Evolutionary conservation across 306 rosid genomes (phyloP).

Genomic region (Casuarina cunninghamiana): DNA sequence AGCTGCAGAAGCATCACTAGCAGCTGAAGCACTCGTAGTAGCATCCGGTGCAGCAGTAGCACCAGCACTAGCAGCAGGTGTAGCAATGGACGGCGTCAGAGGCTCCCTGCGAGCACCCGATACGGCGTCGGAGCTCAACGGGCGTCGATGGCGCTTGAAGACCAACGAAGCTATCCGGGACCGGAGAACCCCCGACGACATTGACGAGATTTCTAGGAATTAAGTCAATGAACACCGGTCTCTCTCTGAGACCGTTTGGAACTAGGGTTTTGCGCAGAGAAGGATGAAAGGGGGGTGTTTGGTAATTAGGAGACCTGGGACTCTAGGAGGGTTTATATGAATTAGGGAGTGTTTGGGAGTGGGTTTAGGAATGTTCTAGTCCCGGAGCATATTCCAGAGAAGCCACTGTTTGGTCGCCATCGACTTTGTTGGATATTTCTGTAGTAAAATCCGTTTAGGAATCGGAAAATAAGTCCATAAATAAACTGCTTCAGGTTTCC

Average conservation of each 20-base stretch:
- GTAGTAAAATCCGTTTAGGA: no score
- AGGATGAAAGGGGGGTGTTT: conserved; percentile 12
- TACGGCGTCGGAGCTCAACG: conserved; percentile 43
- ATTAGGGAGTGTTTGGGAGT: conserved; percentile 27
- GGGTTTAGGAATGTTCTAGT: conserved; percentile 5
- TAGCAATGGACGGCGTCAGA: conserved; percentile 34
- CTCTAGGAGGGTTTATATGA: neutral
- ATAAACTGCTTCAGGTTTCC: no score
- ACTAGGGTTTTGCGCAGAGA: conserved; percentile 37
- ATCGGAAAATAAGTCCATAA: no score
- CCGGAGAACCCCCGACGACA: conserved; percentile 38
- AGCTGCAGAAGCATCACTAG: neutral
- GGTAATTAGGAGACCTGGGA: neutral
- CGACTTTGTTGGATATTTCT: neutral
- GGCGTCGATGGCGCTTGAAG: conserved; percentile 35
- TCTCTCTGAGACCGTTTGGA: conserved; percentile 18
- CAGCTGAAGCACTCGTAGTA: neutral
- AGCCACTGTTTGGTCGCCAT: neutral
- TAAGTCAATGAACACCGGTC: neutral
- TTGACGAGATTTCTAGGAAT: neutral
- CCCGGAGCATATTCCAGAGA: neutral
- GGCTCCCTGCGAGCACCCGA: conserved; percentile 49
- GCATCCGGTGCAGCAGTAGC: conserved; percentile 22
- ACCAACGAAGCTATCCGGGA: conserved; percentile 33
- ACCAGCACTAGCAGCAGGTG: conserved; percentile 29